Evolutionary conservation across 1,139 yeast genomes (phyloP), one percentile per base, ranked within the genome.

Genomic region (Pichia sp.): DNA sequence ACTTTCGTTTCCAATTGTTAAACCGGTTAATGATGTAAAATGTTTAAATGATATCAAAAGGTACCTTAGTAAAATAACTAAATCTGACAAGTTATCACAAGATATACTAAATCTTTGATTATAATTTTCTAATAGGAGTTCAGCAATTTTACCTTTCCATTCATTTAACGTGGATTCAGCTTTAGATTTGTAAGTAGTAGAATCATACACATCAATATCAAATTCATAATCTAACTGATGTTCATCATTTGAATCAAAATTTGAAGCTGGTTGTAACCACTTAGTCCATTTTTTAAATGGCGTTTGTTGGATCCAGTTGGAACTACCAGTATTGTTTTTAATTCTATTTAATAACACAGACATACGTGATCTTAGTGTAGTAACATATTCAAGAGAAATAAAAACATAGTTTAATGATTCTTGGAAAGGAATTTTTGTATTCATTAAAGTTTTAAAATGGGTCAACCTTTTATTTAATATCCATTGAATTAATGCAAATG

Each of bases 1-100:
- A 6, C 32, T 24, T 3, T 42, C 42, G 13, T 38, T 16, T 3
- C 13, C 13, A 15, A 29, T 19, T 20, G 44, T 38, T 18, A 59
- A 37, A 20, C 45, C 50, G 4, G 51, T 52, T 35, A 60, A 43
- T 11, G 64, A 60, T 1, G 60, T 50, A 38, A 53, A 60, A 16
- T 49, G 50, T 37, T 57, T 59, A 45, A 58, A 60, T 5, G 61
- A 50, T 4, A 37, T 33, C 16, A 60, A 45, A 3, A 53, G 39
- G 25, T 43, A 45, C 20, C 46, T 45, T 13, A 60, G 31, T 11
- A 44, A 29, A 8, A 28, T 28, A 2, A 56, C 50, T 21, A 55
- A 45, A 10, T 42, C 41, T 13, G 39, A 38, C n/a, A 59, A 43
- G 15, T 27, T 36, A 4, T 25, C 33, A 24, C 15, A 22, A 11